phyloP scores from a whole-genome alignment of 108 stramenopile genomes.

The Conticribra weissflogii region DNA sequence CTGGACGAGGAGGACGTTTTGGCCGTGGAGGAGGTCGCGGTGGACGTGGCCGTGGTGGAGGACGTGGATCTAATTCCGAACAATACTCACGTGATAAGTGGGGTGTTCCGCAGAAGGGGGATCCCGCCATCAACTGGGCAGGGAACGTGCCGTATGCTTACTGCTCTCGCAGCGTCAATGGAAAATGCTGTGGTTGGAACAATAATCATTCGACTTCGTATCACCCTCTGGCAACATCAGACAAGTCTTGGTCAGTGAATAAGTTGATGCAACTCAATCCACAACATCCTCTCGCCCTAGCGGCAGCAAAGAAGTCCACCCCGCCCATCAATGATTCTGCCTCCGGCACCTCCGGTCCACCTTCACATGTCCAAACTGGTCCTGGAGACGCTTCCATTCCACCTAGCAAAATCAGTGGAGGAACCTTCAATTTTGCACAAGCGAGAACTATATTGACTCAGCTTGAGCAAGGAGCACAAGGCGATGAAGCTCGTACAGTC shows the following conservation, averaged over 20 bases:
- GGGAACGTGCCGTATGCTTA: neutral
- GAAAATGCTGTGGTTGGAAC: conserved; percentile 3
- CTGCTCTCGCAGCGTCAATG: neutral
- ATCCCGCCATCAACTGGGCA: neutral
- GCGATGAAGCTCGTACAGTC: too few relatives aligned
- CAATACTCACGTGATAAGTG: neutral
- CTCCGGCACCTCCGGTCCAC: too few relatives aligned
- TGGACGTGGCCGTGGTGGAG: neutral
- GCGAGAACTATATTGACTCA: too few relatives aligned
- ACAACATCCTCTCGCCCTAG: neutral
- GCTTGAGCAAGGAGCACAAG: too few relatives aligned
- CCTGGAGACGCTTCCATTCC: too few relatives aligned
- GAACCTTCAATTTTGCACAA: too few relatives aligned
- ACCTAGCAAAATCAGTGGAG: too few relatives aligned
- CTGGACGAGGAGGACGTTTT: neutral
- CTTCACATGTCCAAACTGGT: too few relatives aligned
- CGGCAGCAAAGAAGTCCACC: too few relatives aligned
- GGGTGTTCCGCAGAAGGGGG: neutral
- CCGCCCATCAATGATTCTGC: too few relatives aligned
- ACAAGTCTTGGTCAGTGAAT: neutral
- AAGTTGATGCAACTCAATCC: neutral
- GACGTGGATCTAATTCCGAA: neutral
- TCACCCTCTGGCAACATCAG: neutral
- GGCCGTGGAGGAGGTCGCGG: neutral
- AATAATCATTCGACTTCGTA: neutral